Percentiles rank a stretch among this genome's conserved stretches.
Evolutionary conservation across 2,329 filamentous ascomycete genomes (phyloP).

Genomic region (Talaromyces verruculosus): DNA sequence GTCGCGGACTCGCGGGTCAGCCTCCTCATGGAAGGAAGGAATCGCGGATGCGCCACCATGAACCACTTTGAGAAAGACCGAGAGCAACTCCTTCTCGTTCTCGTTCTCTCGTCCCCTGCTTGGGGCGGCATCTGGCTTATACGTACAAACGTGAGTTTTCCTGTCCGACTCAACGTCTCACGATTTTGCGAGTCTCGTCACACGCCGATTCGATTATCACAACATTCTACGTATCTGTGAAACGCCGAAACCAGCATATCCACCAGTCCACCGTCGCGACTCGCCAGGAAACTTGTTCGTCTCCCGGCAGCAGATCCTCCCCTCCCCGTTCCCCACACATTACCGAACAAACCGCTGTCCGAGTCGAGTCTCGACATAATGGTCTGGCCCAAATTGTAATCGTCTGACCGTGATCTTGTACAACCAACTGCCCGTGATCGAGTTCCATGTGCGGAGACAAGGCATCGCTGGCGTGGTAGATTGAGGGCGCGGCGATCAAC

Average conservation of each 20-base stretch:
- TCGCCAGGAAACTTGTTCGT: neutral
- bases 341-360: neutral
- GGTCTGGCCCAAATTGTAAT: slow-evolving; percentile 4
- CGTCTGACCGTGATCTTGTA: neutral
- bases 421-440: neutral
- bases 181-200: neutral
- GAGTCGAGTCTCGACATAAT: slow-evolving; percentile 8
- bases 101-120: neutral
- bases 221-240: neutral
- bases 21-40: neutral
- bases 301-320: neutral
- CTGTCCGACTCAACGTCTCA: neutral
- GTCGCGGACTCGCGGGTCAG: neutral
- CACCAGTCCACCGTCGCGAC: neutral
- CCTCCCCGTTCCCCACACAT: neutral
- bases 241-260: neutral
- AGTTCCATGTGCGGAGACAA: slow-evolving; percentile 4
- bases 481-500: slow-evolving; percentile 3
- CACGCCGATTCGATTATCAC: neutral
- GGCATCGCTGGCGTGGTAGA: slow-evolving; percentile 6
- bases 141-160: too few species aligned
- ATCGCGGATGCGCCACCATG: neutral
- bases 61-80: neutral
- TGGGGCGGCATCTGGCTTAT: neutral
- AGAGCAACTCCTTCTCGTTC: neutral